Evolutionary conservation across 2,329 filamentous ascomycete genomes (phyloP).

Genomic region (Tolypocladium ophioglossoides): DNA sequence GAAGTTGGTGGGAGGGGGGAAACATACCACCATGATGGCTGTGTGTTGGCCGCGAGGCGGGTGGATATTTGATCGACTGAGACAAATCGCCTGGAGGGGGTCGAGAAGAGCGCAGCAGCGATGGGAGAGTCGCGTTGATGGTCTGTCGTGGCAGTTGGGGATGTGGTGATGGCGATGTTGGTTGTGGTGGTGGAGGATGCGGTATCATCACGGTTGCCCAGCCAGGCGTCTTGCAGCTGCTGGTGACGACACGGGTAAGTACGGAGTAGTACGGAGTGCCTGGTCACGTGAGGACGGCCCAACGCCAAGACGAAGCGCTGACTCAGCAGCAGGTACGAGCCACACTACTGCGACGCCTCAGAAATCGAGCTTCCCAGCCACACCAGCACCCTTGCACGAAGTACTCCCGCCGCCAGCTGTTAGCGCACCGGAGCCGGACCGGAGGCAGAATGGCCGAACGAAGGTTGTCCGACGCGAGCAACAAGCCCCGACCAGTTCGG

Average conservation of each 20-base stretch:
- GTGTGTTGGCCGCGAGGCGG: not conserved
- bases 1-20: constrained; percentile 3
- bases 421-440: not conserved
- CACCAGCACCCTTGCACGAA: not conserved
- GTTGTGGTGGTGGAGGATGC: not conserved
- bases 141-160: not conserved
- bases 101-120: not conserved
- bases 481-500: not conserved
- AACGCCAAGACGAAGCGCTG: not conserved
- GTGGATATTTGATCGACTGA: not conserved
- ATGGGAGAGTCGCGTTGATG: not conserved
- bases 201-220: not conserved
- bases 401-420: not conserved
- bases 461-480: not conserved
- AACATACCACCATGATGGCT: constrained; percentile 22
- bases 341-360: not conserved
- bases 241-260: not conserved
- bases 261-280: too few species aligned
- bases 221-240: not conserved
- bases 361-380: not conserved
- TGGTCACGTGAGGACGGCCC: not conserved
- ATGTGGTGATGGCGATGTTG: not conserved
- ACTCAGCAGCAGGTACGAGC: not conserved
- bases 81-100: not conserved
- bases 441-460: not conserved